Evolutionary conservation across 176 grass and related monocot genomes (phyloP), one percentile per base, ranked within the genome.

Genomic region (Stipa capillata): DNA sequence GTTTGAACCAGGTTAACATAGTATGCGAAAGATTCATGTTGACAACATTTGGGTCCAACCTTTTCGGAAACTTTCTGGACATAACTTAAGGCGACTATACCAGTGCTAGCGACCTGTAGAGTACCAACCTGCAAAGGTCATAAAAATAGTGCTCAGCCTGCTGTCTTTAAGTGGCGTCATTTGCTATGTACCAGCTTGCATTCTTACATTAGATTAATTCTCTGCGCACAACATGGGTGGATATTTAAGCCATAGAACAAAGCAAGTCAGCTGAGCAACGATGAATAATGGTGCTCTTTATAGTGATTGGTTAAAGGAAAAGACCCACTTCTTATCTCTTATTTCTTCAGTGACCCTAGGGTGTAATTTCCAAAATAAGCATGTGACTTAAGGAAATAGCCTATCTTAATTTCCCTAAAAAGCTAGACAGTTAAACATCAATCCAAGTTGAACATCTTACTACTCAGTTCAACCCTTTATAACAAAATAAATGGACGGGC

Each of bases 11-110:
- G 74, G 18, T 47, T 55, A 72, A 65, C 15, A 86, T 20, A 51
- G 51, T 4, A 64, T 62, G 25, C 17, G 20, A 43, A 41, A 31
- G 13, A 50, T 29, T 60, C 17, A 32, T 61, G 23, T 55, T 83
- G 7, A 40, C 4, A 14, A 49, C 73, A 57, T 69, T 48, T 71
- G 56, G 77, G 56, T 28, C 52, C 45, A 76, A 99, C 96, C 92
- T 99, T 99, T 83, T 99, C 96, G 10, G 92, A 95, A 74, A 99
- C 61, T 87, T 99, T 99, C 83, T 95, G 96, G 51, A 99, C 96
- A 73, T 99, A 99, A 80, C 96, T 99, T 16, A 99, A 89, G 40
- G 92, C 90, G 82, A 99, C 85, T 60, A 99, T 91, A 82, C 96
- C 92, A 56, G 96, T 99, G 84, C 92, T 99, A 52, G 96, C 96